These are phyloP conservation scores for Moniliella sp. DNA, from an alignment of 1,284 basidiomycete species.

Conservation along the genomic window DNA sequence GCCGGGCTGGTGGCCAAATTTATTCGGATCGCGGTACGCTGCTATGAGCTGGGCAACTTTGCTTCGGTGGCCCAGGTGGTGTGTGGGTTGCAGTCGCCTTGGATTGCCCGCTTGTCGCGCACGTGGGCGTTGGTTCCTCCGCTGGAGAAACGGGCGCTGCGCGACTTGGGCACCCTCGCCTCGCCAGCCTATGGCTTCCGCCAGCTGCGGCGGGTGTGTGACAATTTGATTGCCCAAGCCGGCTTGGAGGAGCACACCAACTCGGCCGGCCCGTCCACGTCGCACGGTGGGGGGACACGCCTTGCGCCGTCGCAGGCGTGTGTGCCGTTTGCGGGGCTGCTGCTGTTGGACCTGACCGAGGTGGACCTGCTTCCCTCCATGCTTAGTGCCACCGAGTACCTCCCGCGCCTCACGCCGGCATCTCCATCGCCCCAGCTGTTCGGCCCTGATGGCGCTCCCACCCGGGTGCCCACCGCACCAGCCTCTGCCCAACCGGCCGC, in stretches of 20 bases:
- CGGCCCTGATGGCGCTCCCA: conserved; percentile 1
- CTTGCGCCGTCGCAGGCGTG: too few relatives aligned
- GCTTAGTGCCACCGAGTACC: conserved; percentile 8
- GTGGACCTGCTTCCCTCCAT: conserved; percentile 18
- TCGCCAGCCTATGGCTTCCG: conserved; percentile 51
- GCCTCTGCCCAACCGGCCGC: neutral
- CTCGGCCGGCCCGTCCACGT: conserved; percentile 3
- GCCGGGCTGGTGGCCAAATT: conserved; percentile 52
- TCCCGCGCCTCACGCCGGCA: conserved; percentile 8
- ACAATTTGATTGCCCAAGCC: conserved; percentile 9
- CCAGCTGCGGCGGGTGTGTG: conserved; percentile 36
- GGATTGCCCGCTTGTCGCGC: conserved; percentile 50
- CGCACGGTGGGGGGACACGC: too few relatives aligned
- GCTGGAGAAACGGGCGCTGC: conserved; percentile 55
- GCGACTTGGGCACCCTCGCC: conserved; percentile 52
- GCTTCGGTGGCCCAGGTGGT: conserved; percentile 60
- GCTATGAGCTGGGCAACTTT: conserved; percentile 58
- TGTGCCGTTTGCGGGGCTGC: conserved; percentile 26
- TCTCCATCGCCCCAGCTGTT: conserved; percentile 1
- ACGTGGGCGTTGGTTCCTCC: conserved; percentile 49
- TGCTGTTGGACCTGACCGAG: conserved; percentile 19
- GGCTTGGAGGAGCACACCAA: conserved; percentile 7
- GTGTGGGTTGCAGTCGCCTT: conserved; percentile 51
- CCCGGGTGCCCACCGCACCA: neutral
- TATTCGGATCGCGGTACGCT: conserved; percentile 72